Evolutionary conservation across 768 basidiomycete species (phyloP), one percentile per base, ranked within the genome.

Genomic region (Agaricus blazei): DNA sequence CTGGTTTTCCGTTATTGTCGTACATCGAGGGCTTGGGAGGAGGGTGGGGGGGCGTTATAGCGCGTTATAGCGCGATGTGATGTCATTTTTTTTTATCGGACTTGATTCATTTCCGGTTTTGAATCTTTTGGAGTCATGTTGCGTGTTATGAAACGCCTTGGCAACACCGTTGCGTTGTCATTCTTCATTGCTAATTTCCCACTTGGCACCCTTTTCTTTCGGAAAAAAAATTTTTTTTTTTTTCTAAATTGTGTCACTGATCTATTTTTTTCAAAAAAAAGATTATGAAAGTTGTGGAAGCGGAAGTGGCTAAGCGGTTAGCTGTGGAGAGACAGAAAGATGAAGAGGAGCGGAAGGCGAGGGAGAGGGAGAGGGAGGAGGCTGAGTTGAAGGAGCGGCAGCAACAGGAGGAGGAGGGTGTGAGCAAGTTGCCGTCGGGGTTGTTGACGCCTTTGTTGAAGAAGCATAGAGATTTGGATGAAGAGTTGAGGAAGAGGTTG

Each of bases 271-370:
- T 19, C 19, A 19, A 19, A 19, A 19, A 19, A 19, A 19, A 88
- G 88, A 89, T 91, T 53, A 86, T 90, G 72, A 78, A 73, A 6
- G 85, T 83, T 7, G 89, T 91, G 29, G 88, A 91, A 72, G 77
- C 74, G 9, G 87, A 91, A 65, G 88, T 88, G 51, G 80, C 83
- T 14, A 75, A 85, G 58, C 78, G 87, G 28, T 68, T 92, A 48
- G 84, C 54, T 11, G 54, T 72, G 47, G 78, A 79, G 64, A 69
- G 73, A 41, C 75, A 78, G 58, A 70, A 69, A 14, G 71, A 74
- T 43, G 70, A 72, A 60, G 64, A 67, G 61, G 69, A 72, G 56
- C 65, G 69, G 51, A 62, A 68, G 56, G 64, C 61, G 51, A 67
- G 59, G 51, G 75, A 75, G 55, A 66, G 65, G 40, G 66, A 68